These are phyloP conservation scores for Fusarium dimerum DNA, from an alignment of 2,329 filamentous ascomycete genomes.

Conservation along the genomic window DNA sequence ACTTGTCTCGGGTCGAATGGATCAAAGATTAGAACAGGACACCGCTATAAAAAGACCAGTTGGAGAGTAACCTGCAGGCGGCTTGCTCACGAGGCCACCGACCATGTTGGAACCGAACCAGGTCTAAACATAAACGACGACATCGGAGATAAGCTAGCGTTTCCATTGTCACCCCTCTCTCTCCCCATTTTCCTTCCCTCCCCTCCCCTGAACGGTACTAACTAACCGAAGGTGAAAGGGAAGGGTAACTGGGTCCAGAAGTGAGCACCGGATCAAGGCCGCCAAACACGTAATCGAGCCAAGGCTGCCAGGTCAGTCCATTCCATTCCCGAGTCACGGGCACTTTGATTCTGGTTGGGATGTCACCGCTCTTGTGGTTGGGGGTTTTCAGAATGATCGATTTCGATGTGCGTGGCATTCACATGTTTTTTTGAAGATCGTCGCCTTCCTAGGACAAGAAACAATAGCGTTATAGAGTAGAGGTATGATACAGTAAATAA, in stretches of 20 bases:
- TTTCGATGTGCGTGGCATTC: conserved; percentile 7
- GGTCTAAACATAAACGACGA: conserved; percentile 23
- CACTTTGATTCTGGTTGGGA: neutral
- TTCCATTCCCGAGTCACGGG: conserved; percentile 21
- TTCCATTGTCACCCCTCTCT: neutral
- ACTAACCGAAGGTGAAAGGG: neutral
- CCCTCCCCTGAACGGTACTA: too few species aligned
- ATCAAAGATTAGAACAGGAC: conserved; percentile 12
- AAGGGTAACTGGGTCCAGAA: conserved; percentile 2
- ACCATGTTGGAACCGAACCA: too few species aligned
- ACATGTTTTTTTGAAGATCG: neutral
- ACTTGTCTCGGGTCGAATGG: neutral
- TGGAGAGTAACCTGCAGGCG: too few species aligned
- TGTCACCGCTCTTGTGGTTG: conserved; percentile 18
- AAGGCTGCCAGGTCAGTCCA: conserved; percentile 23
- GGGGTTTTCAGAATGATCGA: conserved; percentile 1
- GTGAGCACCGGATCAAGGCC: conserved; percentile 7
- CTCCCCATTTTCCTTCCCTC: too few species aligned
- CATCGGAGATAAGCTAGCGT: conserved; percentile 32
- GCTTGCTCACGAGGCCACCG: conserved; percentile 26
- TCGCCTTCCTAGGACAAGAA: neutral
- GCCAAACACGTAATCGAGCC: conserved; percentile 23
- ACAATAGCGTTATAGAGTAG: neutral
- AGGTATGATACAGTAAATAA: conserved; percentile 11
- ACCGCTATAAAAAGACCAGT: conserved; percentile 8